Base-by-base conservation (phyloP, 2,329 filamentous ascomycete genomes). In the Hysterium pulicare region DNA sequence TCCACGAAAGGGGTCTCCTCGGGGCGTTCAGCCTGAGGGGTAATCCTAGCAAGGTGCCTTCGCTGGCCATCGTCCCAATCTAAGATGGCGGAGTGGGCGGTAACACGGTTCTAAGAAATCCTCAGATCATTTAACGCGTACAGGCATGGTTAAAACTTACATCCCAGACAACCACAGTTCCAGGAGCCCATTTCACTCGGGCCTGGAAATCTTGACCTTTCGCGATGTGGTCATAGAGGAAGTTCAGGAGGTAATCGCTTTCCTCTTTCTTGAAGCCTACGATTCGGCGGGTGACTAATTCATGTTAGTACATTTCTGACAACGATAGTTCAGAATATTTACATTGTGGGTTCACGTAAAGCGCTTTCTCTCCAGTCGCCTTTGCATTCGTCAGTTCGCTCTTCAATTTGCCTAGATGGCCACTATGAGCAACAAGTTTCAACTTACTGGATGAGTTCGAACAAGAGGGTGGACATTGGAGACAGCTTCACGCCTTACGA, bases 161-260 rank as follows among this genome's bases (percentile, higher is more conserved):
- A 64, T 93, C 88, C 87, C 87, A 94, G 1, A 91, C 82, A 2
- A 93, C 86, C 1, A 94, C 87, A 0, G 86, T 91, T n/a, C 81
- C 78, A 33, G 81, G 75, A 53, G 82, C 81, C 88, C 88, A 94
- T 64, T 84, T 86, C 38, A 95, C 76, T 19, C 86, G 78, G 4
- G 76, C 76, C 54, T 90, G 86, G 62, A 89, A 80, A 58, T 90
- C 86, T 38, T 83, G 80, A 16, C 83, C 83, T 31, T 79, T 76
- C 1, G 82, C 83, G 40, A 89, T 81, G 57, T 90, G 86, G 57
- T 88, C 79, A 61, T 83, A 89, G 13, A 90, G 68, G 71, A 90
- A 90, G 57, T 87, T 87, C 45, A 90, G 74, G 8, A 90, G 71
- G 36, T 76, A 76, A 50, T 94, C 89, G 2, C 83, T 88, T 61